These are phyloP conservation scores for Quercus robur DNA, from an alignment of 306 rosid species.

Conservation along the genomic window DNA sequence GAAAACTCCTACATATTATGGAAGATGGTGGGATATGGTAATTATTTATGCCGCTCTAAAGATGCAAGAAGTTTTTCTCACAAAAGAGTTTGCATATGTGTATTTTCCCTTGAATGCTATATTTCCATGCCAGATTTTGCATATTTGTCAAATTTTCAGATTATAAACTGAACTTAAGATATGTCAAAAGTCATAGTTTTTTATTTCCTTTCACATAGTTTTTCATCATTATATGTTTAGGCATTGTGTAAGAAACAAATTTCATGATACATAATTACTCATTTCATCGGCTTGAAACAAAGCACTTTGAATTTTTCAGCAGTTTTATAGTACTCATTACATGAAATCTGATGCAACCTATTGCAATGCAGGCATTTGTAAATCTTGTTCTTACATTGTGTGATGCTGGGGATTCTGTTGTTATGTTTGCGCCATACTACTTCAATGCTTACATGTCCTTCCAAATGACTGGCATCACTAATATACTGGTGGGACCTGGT, in stretches of 20 bases:
- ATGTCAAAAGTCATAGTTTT: background rate
- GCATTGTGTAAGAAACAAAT: background rate
- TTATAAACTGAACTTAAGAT: background rate
- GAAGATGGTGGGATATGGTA: background rate
- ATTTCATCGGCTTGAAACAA: background rate
- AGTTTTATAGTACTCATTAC: constrained; percentile 4
- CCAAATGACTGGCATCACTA: constrained; percentile 92
- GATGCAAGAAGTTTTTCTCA: background rate
- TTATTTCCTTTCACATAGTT: background rate
- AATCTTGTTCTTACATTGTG: constrained; percentile 93
- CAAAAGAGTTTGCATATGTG: background rate
- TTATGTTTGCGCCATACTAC: constrained; percentile 93
- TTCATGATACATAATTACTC: background rate
- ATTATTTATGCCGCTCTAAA: background rate
- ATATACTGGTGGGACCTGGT: constrained; percentile 83
- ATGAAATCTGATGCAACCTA: constrained; percentile 24
- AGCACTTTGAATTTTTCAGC: constrained; percentile 2
- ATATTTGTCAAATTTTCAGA: background rate
- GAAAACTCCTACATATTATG: background rate
- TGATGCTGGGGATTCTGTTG: constrained; percentile 86
- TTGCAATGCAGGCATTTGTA: constrained; percentile 82
- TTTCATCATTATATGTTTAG: background rate
- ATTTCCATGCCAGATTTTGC: background rate
- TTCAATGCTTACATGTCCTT: constrained; percentile 91
- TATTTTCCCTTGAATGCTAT: background rate